phyloP scores from a whole-genome alignment of 805 yeast genomes.

The Spathaspora arborariae region DNA sequence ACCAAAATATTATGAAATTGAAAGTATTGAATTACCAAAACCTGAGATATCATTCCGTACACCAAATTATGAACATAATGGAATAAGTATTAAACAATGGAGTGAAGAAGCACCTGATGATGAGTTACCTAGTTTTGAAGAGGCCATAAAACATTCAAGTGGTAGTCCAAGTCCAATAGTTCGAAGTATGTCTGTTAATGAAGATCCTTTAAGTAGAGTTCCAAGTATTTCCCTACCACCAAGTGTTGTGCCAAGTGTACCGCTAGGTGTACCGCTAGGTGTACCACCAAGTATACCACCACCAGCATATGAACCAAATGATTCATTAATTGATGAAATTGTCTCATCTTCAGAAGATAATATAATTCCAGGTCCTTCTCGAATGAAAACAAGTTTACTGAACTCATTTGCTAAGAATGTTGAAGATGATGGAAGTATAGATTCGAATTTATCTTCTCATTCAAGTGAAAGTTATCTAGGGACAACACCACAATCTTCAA shows the following conservation, averaged over 20 bases:
- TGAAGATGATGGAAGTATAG: constrained; percentile 1
- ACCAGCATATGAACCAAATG: constrained; percentile 26
- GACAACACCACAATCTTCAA: not conserved
- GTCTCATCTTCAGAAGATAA: not conserved
- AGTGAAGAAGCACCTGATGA: constrained; percentile 10
- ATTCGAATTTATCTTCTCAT: not conserved
- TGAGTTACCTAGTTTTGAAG: constrained; percentile 59
- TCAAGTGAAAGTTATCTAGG: not conserved
- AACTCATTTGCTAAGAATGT: constrained; percentile 6
- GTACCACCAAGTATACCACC: too few relatives aligned
- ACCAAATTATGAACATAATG: constrained; percentile 30
- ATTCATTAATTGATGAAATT: not conserved
- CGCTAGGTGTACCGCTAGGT: too few relatives aligned
- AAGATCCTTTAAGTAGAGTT: constrained; percentile 36
- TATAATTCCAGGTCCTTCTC: constrained; percentile 1
- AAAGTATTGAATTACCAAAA: not conserved
- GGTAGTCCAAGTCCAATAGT: constrained; percentile 38
- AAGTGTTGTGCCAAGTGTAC: too few relatives aligned
- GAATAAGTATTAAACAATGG: constrained; percentile 29
- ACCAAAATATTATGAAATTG: constrained; percentile 35
- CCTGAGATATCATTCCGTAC: constrained; percentile 31
- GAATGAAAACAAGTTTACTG: constrained; percentile 2
- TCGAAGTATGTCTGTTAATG: constrained; percentile 35
- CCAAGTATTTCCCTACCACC: constrained; percentile 23
- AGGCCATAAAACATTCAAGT: constrained; percentile 38